Conservation (phyloP, 1,139 yeast species). For the Saccharomycopsis hybrid region DNA sequence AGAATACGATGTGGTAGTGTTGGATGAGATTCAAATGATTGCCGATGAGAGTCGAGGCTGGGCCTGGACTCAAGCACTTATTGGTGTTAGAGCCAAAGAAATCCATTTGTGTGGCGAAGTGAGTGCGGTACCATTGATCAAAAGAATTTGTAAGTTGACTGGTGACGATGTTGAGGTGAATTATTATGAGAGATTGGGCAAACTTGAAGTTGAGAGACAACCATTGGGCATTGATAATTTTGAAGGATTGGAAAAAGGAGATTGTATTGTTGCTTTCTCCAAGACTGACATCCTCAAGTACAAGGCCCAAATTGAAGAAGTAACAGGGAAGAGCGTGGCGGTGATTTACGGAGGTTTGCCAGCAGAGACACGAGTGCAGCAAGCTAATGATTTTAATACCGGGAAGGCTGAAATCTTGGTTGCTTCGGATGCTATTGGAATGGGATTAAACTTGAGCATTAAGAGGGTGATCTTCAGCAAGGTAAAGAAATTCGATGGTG, state of each 20-base stretch:
- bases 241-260: conserved; percentile 55
- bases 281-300: conserved; percentile 60
- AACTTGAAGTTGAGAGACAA: conserved; percentile 48
- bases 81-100: conserved; percentile 83
- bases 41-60: conserved; percentile 75
- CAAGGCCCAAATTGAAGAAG: conserved; percentile 58
- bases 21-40: conserved; percentile 97
- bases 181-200: conserved; percentile 68
- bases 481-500: conserved; percentile 67
- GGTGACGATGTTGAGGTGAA: conserved; percentile 75
- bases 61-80: conserved; percentile 90
- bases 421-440: conserved; percentile 96
- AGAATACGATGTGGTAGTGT: conserved; percentile 77
- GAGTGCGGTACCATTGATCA: conserved; percentile 63
- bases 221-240: conserved; percentile 28
- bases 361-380: conserved; percentile 86
- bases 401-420: conserved; percentile 75
- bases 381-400: conserved; percentile 69
- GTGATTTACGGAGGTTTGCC: conserved; percentile 95
- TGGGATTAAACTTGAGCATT: conserved; percentile 89
- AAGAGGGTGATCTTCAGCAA: conserved; percentile 72
- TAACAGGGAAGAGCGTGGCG: conserved; percentile 65
- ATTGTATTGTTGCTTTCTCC: conserved; percentile 84
- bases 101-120: conserved; percentile 92
- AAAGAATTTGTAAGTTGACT: conserved; percentile 51